Percentiles rank a stretch among this genome's conserved stretches.
These are phyloP conservation scores for Leccinum rimulosum DNA, from an alignment of 768 basidiomycete genomes.

Conservation along the genomic window DNA sequence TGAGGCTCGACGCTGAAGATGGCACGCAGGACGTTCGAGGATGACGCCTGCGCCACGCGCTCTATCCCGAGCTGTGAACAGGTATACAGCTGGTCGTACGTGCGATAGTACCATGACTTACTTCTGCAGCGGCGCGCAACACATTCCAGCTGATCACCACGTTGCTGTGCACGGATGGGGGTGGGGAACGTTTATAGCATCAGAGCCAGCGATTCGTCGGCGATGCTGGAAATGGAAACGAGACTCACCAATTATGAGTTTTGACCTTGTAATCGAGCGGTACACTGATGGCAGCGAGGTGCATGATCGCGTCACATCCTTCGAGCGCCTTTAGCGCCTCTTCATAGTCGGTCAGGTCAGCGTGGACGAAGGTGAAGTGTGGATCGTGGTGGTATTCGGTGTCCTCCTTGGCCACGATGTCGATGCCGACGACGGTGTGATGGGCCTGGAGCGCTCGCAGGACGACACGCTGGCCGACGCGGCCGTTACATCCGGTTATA, in stretches of 20 bases:
- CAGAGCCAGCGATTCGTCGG: neutral
- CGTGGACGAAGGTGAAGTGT: constrained; percentile 42
- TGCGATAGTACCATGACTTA: constrained; percentile 18
- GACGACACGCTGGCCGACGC: constrained; percentile 53
- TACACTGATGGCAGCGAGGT: constrained; percentile 46
- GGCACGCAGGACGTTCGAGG: neutral
- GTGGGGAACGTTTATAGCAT: neutral
- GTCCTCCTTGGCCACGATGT: constrained; percentile 30
- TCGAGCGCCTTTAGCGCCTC: constrained; percentile 40
- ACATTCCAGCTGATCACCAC: constrained; percentile 72
- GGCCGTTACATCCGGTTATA: constrained; percentile 60
- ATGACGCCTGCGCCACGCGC: constrained; percentile 56
- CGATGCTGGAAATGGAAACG: neutral
- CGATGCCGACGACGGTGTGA: constrained; percentile 54
- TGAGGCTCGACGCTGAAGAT: neutral
- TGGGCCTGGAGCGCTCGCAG: constrained; percentile 42
- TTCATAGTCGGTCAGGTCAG: constrained; percentile 53
- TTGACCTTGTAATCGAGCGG: constrained; percentile 56
- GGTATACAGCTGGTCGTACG: neutral
- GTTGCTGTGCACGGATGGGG: constrained; percentile 43
- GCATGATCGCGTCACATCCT: constrained; percentile 57
- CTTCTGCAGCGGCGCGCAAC: constrained; percentile 66
- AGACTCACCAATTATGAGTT: constrained; percentile 56
- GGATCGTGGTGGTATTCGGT: constrained; percentile 20
- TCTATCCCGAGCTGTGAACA: neutral